phyloP scores from a whole-genome alignment of 768 basidiomycete species.

The Clavulina sp. region DNA sequence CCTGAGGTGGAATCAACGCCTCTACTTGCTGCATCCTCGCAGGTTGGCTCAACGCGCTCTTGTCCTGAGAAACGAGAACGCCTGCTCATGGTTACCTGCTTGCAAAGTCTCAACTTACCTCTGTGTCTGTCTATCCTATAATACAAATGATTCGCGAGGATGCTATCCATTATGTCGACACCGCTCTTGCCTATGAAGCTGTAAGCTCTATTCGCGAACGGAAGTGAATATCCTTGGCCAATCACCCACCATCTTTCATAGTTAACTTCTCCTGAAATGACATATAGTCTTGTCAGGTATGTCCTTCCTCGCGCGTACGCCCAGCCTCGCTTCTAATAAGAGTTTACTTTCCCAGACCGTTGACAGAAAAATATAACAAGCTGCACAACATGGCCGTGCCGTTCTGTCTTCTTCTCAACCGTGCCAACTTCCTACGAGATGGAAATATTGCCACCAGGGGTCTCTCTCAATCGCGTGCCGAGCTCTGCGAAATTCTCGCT shows the following conservation, averaged over 20 bases:
- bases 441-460: slow-evolving; percentile 48
- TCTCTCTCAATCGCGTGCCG: slow-evolving; percentile 57
- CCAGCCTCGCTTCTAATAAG: not conserved
- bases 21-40: not conserved
- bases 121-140: slow-evolving; percentile 9
- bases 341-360: slow-evolving; percentile 33
- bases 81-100: not conserved
- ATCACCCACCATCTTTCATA: slow-evolving; percentile 17
- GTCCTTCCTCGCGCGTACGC: not conserved
- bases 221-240: not conserved
- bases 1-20: not conserved
- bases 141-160: not conserved
- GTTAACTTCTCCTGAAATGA: slow-evolving; percentile 73
- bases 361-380: slow-evolving; percentile 69
- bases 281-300: slow-evolving; percentile 60
- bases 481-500: slow-evolving; percentile 81
- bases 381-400: slow-evolving; percentile 72
- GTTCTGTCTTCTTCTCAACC: slow-evolving; percentile 78
- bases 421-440: slow-evolving; percentile 70
- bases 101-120: not conserved
- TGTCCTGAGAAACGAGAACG: too few relatives aligned
- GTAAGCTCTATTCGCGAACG: slow-evolving; percentile 25
- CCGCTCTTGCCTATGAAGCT: slow-evolving; percentile 66
- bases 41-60: too few relatives aligned
- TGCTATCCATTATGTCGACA: slow-evolving; percentile 31